phyloP scores from a whole-genome alignment of 805 yeast species.

The Yarrowia phangngaensis region DNA sequence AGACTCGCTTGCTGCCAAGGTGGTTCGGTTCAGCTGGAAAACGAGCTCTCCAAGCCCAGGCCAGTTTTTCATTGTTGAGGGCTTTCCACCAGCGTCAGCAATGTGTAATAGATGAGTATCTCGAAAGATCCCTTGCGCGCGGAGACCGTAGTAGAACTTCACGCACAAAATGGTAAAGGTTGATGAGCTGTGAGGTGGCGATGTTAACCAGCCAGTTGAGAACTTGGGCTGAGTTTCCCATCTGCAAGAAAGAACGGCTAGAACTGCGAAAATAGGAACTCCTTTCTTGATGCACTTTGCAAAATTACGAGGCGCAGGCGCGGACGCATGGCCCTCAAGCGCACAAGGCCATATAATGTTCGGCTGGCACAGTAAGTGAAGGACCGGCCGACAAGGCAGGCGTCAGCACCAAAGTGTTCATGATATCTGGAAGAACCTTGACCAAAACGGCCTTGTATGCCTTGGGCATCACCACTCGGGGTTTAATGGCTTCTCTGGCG shows the following conservation, averaged over 20 bases:
- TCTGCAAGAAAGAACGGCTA: slow-evolving; percentile 62
- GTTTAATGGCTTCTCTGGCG: slow-evolving; percentile 75
- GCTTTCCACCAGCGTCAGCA: no score
- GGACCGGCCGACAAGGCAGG: slow-evolving; percentile 81
- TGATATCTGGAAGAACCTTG: slow-evolving; percentile 65
- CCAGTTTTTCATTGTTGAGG: no score
- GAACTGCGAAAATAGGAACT: slow-evolving; percentile 67
- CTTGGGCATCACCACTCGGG: slow-evolving; percentile 66
- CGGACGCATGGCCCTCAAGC: slow-evolving; percentile 69
- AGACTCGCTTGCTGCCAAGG: no score
- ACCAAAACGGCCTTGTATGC: slow-evolving; percentile 74
- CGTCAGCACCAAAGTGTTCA: slow-evolving; percentile 70
- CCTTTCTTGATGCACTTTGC: slow-evolving; percentile 60
- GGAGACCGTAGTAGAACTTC: no score
- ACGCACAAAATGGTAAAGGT: no score
- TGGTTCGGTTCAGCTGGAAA: no score
- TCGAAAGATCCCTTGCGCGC: no score
- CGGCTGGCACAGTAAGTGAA: slow-evolving; percentile 70
- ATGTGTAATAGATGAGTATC: no score
- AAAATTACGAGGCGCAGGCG: slow-evolving; percentile 50
- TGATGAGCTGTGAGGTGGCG: no score
- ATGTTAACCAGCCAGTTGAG: slow-evolving; percentile 64
- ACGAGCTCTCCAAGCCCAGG: no score
- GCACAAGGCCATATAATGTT: slow-evolving; percentile 68
- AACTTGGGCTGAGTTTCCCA: slow-evolving; percentile 55